phyloP scores from a whole-genome alignment of 2,329 filamentous ascomycete species.

The Dryadomyces sulphureus region DNA sequence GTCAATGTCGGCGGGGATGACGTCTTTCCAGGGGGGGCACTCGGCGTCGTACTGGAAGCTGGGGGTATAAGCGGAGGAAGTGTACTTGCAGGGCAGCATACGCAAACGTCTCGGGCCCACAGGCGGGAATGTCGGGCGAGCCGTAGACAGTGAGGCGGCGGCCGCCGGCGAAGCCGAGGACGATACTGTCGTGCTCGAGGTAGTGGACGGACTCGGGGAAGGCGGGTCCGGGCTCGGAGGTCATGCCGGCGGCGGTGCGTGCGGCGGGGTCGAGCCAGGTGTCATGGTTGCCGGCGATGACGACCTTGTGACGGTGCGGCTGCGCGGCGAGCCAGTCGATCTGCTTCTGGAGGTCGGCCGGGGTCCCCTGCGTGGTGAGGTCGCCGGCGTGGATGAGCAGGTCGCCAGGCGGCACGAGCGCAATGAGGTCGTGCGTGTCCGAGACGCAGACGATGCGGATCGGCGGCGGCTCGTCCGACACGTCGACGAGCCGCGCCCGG shows the following conservation, averaged over 20 bases:
- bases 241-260: constrained; percentile 39
- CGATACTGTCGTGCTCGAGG: constrained; percentile 53
- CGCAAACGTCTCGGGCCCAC: constrained; percentile 57
- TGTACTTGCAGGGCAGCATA: constrained; percentile 12
- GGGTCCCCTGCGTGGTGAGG: constrained; percentile 58
- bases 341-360: constrained; percentile 62
- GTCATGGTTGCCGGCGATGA: constrained; percentile 82
- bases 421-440: constrained; percentile 62
- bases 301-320: constrained; percentile 66
- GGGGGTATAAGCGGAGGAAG: not conserved
- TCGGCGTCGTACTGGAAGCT: constrained; percentile 59
- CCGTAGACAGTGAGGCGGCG: constrained; percentile 62
- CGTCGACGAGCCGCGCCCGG: constrained; percentile 40
- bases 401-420: constrained; percentile 59
- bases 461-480: constrained; percentile 32
- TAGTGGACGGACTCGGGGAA: constrained; percentile 55
- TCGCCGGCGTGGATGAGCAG: constrained; percentile 85
- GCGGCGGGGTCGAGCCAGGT: constrained; percentile 62
- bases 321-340: constrained; percentile 67
- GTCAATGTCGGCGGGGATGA: constrained; percentile 57
- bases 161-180: constrained; percentile 41
- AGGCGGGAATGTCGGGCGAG: constrained; percentile 62
- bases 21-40: constrained; percentile 56
- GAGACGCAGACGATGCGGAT: constrained; percentile 78
- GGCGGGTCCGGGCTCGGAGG: constrained; percentile 31